A percentile compares a stretch with the other conserved stretches of the same genome.
phyloP scores from a whole-genome alignment of 2,329 filamentous ascomycete genomes.

The Diaporthe australafricana region DNA sequence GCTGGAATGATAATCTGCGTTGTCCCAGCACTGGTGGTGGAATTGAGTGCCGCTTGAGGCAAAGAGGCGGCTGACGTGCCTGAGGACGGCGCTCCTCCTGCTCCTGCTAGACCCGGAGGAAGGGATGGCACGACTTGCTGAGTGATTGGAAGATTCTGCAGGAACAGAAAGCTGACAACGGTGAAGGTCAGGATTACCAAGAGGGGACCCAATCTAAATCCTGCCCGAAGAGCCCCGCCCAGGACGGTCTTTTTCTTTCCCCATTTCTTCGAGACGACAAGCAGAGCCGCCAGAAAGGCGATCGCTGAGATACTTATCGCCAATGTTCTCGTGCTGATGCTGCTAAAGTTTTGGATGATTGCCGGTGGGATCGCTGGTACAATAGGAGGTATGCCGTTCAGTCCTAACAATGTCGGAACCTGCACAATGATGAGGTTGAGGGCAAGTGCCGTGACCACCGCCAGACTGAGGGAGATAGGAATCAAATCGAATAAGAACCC shows the following conservation, averaged over 20 bases:
- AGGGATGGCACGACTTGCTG: conserved; percentile 11
- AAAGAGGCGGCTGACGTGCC: background rate
- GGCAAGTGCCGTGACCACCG: background rate
- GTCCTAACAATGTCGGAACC: conserved; percentile 11
- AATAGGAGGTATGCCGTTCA: conserved; percentile 6
- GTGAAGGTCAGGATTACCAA: conserved; percentile 16
- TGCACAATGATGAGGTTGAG: conserved; percentile 12
- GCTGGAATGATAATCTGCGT: conserved; percentile 15
- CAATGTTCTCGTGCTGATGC: conserved; percentile 7
- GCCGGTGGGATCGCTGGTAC: background rate
- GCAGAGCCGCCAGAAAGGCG: background rate
- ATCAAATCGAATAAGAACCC: conserved; percentile 27
- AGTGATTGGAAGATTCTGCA: conserved; percentile 3
- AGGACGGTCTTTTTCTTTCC: conserved; percentile 1
- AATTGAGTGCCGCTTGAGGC: conserved; percentile 5
- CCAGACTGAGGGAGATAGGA: background rate
- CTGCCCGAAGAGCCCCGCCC: background rate
- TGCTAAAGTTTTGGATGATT: background rate
- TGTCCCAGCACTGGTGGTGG: background rate
- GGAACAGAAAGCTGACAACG: conserved; percentile 22
- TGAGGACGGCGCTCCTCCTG: background rate
- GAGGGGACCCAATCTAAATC: background rate
- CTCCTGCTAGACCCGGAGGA: background rate
- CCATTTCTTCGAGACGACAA: background rate
- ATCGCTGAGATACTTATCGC: conserved; percentile 9